Conservation (phyloP, 148 eudicot species). For the Linanthus parryae region DNA sequence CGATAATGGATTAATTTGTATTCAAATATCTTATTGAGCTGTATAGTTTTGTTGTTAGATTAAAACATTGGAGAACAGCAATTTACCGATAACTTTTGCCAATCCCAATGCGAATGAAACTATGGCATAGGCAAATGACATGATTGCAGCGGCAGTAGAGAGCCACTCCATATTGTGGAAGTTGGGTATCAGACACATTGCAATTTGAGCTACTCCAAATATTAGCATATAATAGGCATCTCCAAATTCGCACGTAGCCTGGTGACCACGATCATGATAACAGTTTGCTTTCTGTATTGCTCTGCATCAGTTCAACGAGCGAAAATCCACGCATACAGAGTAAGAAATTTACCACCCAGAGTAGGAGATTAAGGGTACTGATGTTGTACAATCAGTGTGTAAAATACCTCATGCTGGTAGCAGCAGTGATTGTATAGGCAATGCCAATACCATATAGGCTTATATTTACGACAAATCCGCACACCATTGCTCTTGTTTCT, state of each 20-base stretch:
- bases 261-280: slow-evolving; percentile 17
- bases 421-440: slow-evolving; percentile 18
- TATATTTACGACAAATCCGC: slow-evolving; percentile 9
- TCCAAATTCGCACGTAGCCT: slow-evolving; percentile 18
- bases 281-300: slow-evolving; percentile 22
- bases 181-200: slow-evolving; percentile 27
- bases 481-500: slow-evolving; percentile 6
- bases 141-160: slow-evolving; percentile 27
- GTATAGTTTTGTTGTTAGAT: too few relatives aligned
- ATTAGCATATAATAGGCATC: slow-evolving; percentile 22
- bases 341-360: background rate
- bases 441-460: slow-evolving; percentile 17
- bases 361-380: background rate
- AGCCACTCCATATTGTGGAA: slow-evolving; percentile 26
- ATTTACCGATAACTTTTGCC: slow-evolving; percentile 36
- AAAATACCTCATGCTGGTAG: slow-evolving; percentile 11
- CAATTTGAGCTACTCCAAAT: slow-evolving; percentile 21
- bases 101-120: slow-evolving; percentile 24
- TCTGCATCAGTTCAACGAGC: slow-evolving; percentile 8
- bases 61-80: too few relatives aligned
- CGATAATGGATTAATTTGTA: too few relatives aligned
- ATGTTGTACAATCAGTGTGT: background rate
- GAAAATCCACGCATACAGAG: background rate
- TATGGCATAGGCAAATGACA: slow-evolving; percentile 31
- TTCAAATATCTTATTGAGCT: too few relatives aligned